phyloP scores from a whole-genome alignment of 108 stramenopile genomes.

The Pseudonitzschia multiseries region DNA sequence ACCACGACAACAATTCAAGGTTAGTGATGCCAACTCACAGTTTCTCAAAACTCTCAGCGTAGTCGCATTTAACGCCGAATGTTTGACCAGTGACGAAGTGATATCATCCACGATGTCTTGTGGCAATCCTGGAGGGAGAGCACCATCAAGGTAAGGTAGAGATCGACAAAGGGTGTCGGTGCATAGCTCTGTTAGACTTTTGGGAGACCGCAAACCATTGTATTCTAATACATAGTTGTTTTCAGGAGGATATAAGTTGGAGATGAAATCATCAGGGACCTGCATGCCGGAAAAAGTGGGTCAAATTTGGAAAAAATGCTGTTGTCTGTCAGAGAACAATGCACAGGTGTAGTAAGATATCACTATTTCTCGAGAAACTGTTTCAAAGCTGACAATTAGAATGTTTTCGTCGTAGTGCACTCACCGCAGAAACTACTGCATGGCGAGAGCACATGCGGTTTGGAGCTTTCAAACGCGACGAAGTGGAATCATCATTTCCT shows the following conservation, averaged over 20 bases:
- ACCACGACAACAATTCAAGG: conserved; percentile 69
- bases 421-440: conserved; percentile 43
- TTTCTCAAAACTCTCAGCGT: conserved; percentile 61
- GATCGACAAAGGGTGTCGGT: conserved; percentile 71
- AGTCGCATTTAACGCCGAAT: conserved; percentile 73
- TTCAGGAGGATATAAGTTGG: conserved; percentile 56
- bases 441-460: conserved; percentile 47
- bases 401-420: background rate
- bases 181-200: conserved; percentile 68
- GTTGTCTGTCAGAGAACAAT: background rate
- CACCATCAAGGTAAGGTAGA: conserved; percentile 57
- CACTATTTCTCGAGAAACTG: background rate
- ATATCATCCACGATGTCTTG: conserved; percentile 80
- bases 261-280: conserved; percentile 64
- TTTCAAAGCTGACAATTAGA: too few species aligned
- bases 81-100: conserved; percentile 53
- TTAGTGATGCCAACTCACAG: conserved; percentile 63
- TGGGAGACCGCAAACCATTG: conserved; percentile 59
- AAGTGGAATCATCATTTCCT: background rate
- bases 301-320: background rate
- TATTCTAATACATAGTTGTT: conserved; percentile 63
- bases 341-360: background rate
- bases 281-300: background rate
- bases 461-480: conserved; percentile 16
- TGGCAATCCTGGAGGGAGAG: conserved; percentile 73